Evolutionary conservation across 2,329 filamentous ascomycete genomes (phyloP).

Genomic region (Cytospora mali): DNA sequence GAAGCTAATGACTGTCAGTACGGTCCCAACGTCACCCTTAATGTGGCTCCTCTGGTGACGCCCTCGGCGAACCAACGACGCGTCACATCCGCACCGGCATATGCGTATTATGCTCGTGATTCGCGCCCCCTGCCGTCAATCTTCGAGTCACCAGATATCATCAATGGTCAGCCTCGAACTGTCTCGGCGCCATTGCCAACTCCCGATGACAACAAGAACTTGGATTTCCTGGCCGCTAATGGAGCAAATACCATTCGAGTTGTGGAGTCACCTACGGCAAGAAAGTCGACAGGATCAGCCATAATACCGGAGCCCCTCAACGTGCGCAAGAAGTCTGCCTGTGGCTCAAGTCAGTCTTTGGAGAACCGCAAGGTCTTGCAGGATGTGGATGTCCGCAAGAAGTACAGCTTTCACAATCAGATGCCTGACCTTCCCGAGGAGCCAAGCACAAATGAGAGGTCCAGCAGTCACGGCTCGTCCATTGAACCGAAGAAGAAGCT

Average conservation of each 20-base stretch:
- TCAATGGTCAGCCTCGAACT: conserved; percentile 43
- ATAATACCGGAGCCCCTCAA: conserved; percentile 45
- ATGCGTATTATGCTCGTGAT: conserved; percentile 44
- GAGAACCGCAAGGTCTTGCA: conserved; percentile 1
- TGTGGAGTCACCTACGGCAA: conserved; percentile 51
- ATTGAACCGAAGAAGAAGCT: conserved; percentile 45
- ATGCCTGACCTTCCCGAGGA: conserved; percentile 30
- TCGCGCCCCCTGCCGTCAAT: conserved; percentile 52
- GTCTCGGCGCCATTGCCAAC: conserved; percentile 41
- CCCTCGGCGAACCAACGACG: conserved; percentile 44
- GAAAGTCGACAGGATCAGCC: conserved; percentile 38
- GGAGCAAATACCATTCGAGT: conserved; percentile 57
- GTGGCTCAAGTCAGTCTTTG: background rate
- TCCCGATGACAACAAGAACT: conserved; percentile 39
- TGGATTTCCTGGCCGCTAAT: conserved; percentile 48
- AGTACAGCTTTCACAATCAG: conserved; percentile 29
- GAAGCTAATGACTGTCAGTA: background rate
- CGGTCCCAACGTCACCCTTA: conserved; percentile 1
- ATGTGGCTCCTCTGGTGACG: conserved; percentile 21
- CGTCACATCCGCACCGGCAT: conserved; percentile 54
- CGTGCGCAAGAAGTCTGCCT: conserved; percentile 43
- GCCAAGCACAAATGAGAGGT: conserved; percentile 22
- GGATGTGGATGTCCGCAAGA: conserved; percentile 33
- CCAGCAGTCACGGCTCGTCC: conserved; percentile 30
- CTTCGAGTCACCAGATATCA: conserved; percentile 41